Conservation (phyloP, 2,329 filamentous ascomycete species). For the Trichoderma sp. region DNA sequence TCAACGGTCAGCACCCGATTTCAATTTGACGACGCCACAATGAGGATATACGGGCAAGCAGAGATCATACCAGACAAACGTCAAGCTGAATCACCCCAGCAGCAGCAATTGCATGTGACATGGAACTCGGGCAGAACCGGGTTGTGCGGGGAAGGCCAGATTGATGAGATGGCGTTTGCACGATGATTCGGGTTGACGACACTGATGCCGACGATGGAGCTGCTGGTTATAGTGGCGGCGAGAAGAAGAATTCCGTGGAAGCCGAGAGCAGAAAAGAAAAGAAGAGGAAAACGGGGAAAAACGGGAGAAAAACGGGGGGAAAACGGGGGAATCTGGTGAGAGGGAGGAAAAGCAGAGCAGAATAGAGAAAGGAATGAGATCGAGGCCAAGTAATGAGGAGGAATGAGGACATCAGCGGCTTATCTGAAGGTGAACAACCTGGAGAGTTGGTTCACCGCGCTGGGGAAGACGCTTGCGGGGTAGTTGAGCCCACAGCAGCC, state of each 20-base stretch:
- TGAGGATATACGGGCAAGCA: neutral
- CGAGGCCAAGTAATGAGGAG: slow-evolving; percentile 7
- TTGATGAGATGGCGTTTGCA: neutral
- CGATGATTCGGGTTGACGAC: neutral
- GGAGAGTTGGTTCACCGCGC: slow-evolving; percentile 14
- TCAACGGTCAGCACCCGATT: neutral
- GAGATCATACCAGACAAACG: neutral
- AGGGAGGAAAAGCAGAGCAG: neutral
- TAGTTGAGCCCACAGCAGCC: neutral
- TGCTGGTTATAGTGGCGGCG: neutral
- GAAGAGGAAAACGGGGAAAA: neutral
- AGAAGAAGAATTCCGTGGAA: neutral
- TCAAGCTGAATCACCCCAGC: slow-evolving; percentile 15
- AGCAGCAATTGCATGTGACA: slow-evolving; percentile 20
- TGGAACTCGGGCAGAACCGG: slow-evolving; percentile 21
- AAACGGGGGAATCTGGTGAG: neutral
- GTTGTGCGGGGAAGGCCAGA: slow-evolving; percentile 6
- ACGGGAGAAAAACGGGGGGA: neutral
- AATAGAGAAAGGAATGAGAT: neutral
- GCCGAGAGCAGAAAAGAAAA: neutral
- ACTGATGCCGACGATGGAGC: neutral
- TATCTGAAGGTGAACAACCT: slow-evolving; percentile 14
- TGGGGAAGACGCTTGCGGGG: slow-evolving; percentile 5
- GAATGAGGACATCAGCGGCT: slow-evolving; percentile 15
- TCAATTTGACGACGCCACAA: neutral